These are phyloP conservation scores for Pulveroboletus sp. DNA, from an alignment of 768 basidiomycete genomes.

Conservation along the genomic window DNA sequence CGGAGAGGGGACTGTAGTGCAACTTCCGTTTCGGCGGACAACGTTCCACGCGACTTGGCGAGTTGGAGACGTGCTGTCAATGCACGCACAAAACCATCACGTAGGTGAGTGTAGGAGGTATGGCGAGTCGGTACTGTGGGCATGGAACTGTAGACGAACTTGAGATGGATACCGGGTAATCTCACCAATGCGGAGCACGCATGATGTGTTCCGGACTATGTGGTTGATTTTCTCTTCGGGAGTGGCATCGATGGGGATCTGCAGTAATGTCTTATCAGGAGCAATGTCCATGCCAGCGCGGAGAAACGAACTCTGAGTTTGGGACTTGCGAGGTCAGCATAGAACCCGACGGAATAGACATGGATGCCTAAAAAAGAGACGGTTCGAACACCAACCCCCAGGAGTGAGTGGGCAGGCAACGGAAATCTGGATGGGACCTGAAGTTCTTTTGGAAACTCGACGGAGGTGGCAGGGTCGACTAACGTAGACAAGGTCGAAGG, in stretches of 20 bases:
- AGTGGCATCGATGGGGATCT: constrained; percentile 54
- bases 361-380: constrained; percentile 86
- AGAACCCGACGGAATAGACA: constrained; percentile 89
- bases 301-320: constrained; percentile 46
- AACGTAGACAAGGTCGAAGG: not conserved
- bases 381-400: constrained; percentile 83
- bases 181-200: constrained; percentile 71
- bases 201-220: constrained; percentile 62
- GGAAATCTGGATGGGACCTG: constrained; percentile 59
- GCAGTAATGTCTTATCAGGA: constrained; percentile 2
- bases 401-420: constrained; percentile 58
- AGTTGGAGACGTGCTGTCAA: constrained; percentile 56
- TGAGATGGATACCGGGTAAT: not conserved
- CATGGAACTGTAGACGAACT: not conserved
- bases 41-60: constrained; percentile 44
- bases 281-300: not conserved
- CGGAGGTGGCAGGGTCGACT: constrained; percentile 74
- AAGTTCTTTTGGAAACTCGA: constrained; percentile 66
- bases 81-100: constrained; percentile 79
- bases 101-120: constrained; percentile 73
- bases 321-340: constrained; percentile 72
- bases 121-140: constrained; percentile 69
- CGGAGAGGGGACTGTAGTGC: constrained; percentile 58
- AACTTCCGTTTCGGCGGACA: constrained; percentile 57
- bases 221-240: constrained; percentile 68